Evolutionary conservation across 1,284 basidiomycete genomes (phyloP), one percentile per base, ranked within the genome.

Genomic region (Volvariella volvacea): DNA sequence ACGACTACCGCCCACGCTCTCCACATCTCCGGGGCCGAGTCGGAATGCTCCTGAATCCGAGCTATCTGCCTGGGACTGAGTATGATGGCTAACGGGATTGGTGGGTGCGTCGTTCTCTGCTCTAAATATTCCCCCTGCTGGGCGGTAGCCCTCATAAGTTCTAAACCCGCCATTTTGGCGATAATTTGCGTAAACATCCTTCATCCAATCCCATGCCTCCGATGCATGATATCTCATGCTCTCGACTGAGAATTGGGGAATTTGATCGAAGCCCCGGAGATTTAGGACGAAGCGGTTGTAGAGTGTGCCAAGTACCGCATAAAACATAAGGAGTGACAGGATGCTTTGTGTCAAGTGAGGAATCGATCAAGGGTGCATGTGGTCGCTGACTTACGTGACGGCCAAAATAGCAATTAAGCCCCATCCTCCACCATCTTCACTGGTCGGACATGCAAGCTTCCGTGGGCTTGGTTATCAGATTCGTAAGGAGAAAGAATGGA

Each of bases 231-330:
- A 73, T 46, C 59, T 60, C 67, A 71, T 67, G 51, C 66, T 63
- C 41, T 69, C 64, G 16, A 80, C 44, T 3, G 80, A 78, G 54
- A 83, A 77, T 49, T 74, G 74, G 22, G 84, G 83, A n/a, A 87
- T 65, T 50, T 81, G 80, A 49, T 83, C 78, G 44, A 74, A 69
- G 1, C 83, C 83, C 16, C 71, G 70, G 30, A 76, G 69, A 42
- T 73, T 68, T 12, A 85, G 77, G 32, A 83, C 77, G 56, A 73
- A 82, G 49, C 77, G 78, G 52, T 83, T 84, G 67, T 88, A 88
- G 15, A 82, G 55, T 3, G 76, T 77, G 30, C 80, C 79, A 31
- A 74, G 63, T 46, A 80, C 65, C 21, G 82, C 64, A 60, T 84
- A 84, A 15, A 70, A 55, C 58, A 78, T 63, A 36, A 80, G 58